Evolutionary conservation across 2,329 filamentous ascomycete genomes (phyloP).

Genomic region (Curvularia eragrostidis): DNA sequence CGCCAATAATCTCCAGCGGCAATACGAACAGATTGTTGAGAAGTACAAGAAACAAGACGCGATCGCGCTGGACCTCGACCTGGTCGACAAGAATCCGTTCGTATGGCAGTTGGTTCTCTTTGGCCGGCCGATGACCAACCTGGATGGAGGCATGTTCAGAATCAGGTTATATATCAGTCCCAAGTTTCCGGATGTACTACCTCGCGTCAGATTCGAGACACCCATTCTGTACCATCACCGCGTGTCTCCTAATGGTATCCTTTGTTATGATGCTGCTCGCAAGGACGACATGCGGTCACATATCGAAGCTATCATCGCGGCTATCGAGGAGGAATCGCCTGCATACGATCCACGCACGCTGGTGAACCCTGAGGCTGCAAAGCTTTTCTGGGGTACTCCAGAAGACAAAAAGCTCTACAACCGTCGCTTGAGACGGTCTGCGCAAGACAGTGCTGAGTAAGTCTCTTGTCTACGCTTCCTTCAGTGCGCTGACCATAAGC

Average conservation of each 20-base stretch:
- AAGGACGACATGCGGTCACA: constrained; percentile 80
- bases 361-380: constrained; percentile 84
- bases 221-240: constrained; percentile 82
- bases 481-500: neutral
- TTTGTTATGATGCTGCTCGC: constrained; percentile 76
- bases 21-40: constrained; percentile 82
- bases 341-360: constrained; percentile 89
- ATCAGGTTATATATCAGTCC: constrained; percentile 82
- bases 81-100: constrained; percentile 85
- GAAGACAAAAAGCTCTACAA: constrained; percentile 87
- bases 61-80: constrained; percentile 74
- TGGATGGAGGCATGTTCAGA: constrained; percentile 85
- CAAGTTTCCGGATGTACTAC: constrained; percentile 86
- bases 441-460: constrained; percentile 63
- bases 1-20: constrained; percentile 80
- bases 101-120: constrained; percentile 90
- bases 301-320: constrained; percentile 79
- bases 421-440: constrained; percentile 77
- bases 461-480: constrained; percentile 11
- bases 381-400: constrained; percentile 81
- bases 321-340: constrained; percentile 86
- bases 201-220: constrained; percentile 80
- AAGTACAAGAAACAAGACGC: constrained; percentile 74
- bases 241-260: constrained; percentile 77
- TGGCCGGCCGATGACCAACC: constrained; percentile 87